A percentile compares a stretch with the other conserved stretches of the same genome.
phyloP scores from a whole-genome alignment of 495 filamentous ascomycete species.

The Talaromyces nanjingensis region DNA sequence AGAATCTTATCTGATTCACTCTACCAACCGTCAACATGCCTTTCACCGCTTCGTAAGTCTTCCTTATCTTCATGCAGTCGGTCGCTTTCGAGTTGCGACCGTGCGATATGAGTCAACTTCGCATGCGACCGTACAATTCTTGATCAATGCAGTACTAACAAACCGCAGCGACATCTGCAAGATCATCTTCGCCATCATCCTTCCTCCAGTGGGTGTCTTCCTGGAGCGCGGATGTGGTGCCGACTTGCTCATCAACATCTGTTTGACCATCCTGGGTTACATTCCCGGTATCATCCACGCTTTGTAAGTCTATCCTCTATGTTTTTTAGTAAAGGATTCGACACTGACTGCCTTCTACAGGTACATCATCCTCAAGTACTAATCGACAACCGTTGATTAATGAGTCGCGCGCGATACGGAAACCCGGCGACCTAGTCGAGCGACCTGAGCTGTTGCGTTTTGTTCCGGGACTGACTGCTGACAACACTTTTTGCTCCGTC shows the following conservation, averaged over 20 bases:
- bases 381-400: constrained; percentile 9
- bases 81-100: neutral
- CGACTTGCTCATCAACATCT: constrained; percentile 82
- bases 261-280: constrained; percentile 76
- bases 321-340: too few relatives aligned
- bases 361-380: constrained; percentile 54
- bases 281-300: constrained; percentile 71
- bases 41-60: constrained; percentile 58
- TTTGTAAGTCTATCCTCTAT: too few relatives aligned
- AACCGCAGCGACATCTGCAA: constrained; percentile 74
- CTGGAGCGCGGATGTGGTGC: constrained; percentile 77
- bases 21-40: constrained; percentile 40
- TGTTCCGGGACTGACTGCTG: neutral
- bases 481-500: neutral
- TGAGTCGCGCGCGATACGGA: neutral
- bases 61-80: neutral
- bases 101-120: neutral
- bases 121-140: constrained; percentile 5
- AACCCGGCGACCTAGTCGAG: neutral
- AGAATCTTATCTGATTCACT: neutral
- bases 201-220: constrained; percentile 88
- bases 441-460: neutral
- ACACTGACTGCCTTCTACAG: constrained; percentile 19
- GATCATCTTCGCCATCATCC: constrained; percentile 80
- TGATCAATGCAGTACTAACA: neutral